Evolutionary conservation across 495 filamentous ascomycete species (phyloP).

Genomic region (Penicillium canescens): DNA sequence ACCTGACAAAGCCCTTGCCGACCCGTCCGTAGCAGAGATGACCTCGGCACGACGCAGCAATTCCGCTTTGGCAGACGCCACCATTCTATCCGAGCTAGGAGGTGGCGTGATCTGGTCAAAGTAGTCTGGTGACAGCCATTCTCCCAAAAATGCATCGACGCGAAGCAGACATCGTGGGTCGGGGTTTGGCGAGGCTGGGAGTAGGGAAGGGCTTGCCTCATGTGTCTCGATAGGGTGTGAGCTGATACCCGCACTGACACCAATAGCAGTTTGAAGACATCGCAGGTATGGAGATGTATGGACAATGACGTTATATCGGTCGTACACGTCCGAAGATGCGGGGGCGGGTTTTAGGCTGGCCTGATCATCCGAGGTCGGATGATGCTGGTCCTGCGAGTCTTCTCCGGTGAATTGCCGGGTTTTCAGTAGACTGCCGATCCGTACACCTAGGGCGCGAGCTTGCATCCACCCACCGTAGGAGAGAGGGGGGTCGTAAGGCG

Average conservation of each 20-base stretch:
- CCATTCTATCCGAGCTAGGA: slow-evolving; percentile 80
- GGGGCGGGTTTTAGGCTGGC: slow-evolving; percentile 17
- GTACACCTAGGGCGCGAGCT: slow-evolving; percentile 71
- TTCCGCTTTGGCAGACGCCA: slow-evolving; percentile 83
- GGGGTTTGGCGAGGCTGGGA: slow-evolving; percentile 7
- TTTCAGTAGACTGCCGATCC: slow-evolving; percentile 74
- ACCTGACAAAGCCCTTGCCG: slow-evolving; percentile 30
- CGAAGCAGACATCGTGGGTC: slow-evolving; percentile 53
- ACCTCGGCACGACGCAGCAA: slow-evolving; percentile 67
- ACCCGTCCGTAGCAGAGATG: slow-evolving; percentile 27
- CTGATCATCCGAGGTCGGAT: slow-evolving; percentile 13
- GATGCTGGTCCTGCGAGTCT: slow-evolving; percentile 14
- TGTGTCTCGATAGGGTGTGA: slow-evolving; percentile 51
- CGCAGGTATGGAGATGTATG: slow-evolving; percentile 91
- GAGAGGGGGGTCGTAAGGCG: slow-evolving; percentile 92
- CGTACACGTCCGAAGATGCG: slow-evolving; percentile 39
- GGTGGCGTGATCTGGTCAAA: slow-evolving; percentile 90
- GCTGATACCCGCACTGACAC: slow-evolving; percentile 83
- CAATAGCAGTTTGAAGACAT: slow-evolving; percentile 90
- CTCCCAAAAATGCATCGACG: slow-evolving; percentile 89
- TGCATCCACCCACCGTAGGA: slow-evolving; percentile 95
- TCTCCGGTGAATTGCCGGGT: slow-evolving; percentile 32
- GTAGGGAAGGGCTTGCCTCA: slow-evolving; percentile 4
- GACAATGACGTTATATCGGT: slow-evolving; percentile 76
- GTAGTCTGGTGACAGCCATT: slow-evolving; percentile 93